These are phyloP conservation scores for Globisporangium nagaii DNA, from an alignment of 352 stramenopile genomes.

Conservation along the genomic window DNA sequence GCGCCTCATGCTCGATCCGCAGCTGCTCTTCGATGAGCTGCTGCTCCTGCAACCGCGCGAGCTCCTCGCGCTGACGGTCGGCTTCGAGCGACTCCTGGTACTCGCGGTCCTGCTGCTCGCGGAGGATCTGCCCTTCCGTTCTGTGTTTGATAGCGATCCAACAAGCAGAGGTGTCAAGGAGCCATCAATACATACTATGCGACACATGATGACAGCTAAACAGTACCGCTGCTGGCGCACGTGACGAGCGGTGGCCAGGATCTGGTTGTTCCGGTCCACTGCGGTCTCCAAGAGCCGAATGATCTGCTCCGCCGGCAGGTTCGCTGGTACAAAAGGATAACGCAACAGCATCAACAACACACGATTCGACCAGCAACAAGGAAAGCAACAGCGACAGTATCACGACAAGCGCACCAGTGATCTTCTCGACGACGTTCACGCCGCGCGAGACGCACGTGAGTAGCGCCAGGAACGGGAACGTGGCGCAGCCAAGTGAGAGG, in stretches of 20 bases:
- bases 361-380: no score
- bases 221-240: constrained; percentile 53
- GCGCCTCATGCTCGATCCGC: constrained; percentile 8
- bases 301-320: constrained; percentile 48
- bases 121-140: constrained; percentile 81
- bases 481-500: constrained; percentile 76
- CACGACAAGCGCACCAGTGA: constrained; percentile 74
- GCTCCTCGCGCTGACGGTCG: constrained; percentile 80
- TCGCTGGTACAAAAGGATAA: constrained; percentile 46
- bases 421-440: constrained; percentile 83
- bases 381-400: neutral
- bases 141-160: constrained; percentile 7
- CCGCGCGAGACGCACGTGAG: constrained; percentile 74
- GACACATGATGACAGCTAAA: neutral
- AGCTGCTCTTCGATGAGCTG: constrained; percentile 26
- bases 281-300: constrained; percentile 54
- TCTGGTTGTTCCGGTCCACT: constrained; percentile 70
- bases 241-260: constrained; percentile 61
- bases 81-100: constrained; percentile 90
- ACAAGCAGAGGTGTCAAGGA: neutral
- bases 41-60: constrained; percentile 38
- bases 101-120: constrained; percentile 91
- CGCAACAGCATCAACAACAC: neutral
- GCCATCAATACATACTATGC: neutral
- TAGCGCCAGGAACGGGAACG: constrained; percentile 75